Evolutionary conservation across 139 green algal species (phyloP), one percentile per base, ranked within the genome.

Genomic region (Pseudopediastrum boryanum): DNA sequence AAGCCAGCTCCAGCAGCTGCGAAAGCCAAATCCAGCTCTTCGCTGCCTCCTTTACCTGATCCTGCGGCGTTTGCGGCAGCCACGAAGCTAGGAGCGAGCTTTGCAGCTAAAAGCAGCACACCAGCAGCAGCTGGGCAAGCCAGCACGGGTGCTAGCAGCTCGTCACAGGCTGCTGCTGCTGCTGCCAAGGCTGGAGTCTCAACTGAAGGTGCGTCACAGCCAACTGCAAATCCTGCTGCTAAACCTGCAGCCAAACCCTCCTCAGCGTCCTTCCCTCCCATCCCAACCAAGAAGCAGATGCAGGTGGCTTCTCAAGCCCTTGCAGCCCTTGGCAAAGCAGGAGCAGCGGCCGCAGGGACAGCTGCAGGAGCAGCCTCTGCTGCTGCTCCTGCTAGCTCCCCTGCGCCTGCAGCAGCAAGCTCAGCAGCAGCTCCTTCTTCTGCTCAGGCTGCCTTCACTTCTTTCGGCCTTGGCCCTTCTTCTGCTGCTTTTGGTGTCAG

Each of bases 331-430:
- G 19, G 50, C 16, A 19, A 21, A 59, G 19, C 19, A 59, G 19
- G 50, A 59, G 19, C 19, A 59, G n/a, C n/a, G n/a, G n/a, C n/a
- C n/a, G n/a, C n/a, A n/a, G n/a, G n/a, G n/a, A n/a, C n/a, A n/a
- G 72, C 56, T 42, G 56, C 72, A 54, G 72, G 56, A 50, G 56
- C 56, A 71, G 56, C 41, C 59, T 6, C 46, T 29, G 13, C 46
- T 13, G 42, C 68, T 33, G 43, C 68, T 59, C 39, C 68, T 39
- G 25, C 68, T 38, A 42, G 3, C 43, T 33, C 36, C 21, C 39
- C 66, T 31, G 46, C 44, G 41, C 43, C 68, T 61, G 44, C 69
- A 36, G 35, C 35, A 50, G 51, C 70, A 41, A 41, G 31, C 33
- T 8, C 73, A 50, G 72, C 56, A 44, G 27, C 56, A 46, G 54